These are phyloP conservation scores for Colletotrichum navitas DNA, from an alignment of 2,329 filamentous ascomycete species.

Conservation along the genomic window DNA sequence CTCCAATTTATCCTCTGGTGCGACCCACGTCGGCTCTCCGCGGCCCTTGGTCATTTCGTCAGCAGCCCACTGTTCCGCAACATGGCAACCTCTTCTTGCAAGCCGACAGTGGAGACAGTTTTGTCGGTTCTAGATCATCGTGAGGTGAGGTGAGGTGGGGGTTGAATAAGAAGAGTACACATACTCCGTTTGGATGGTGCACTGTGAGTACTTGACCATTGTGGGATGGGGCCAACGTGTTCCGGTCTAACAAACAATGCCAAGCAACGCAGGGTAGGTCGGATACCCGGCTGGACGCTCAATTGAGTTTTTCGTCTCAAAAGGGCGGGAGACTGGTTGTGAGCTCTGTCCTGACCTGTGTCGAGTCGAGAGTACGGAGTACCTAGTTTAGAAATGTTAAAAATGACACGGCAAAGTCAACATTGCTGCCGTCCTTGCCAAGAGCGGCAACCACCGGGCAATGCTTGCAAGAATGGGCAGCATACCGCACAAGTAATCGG, in stretches of 20 bases:
- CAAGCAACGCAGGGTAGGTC: constrained; percentile 30
- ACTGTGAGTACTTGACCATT: background rate
- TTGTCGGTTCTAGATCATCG: background rate
- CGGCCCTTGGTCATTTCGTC: constrained; percentile 26
- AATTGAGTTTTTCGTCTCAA: constrained; percentile 36
- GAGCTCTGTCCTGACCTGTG: constrained; percentile 24
- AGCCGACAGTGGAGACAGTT: background rate
- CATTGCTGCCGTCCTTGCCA: constrained; percentile 8
- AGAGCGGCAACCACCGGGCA: constrained; percentile 2
- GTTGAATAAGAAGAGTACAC: background rate
- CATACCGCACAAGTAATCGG: constrained; percentile 16
- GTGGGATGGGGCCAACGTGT: background rate
- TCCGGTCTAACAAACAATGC: constrained; percentile 11
- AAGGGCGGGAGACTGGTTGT: constrained; percentile 29
- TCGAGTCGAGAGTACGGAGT: background rate
- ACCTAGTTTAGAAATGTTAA: background rate
- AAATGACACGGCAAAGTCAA: constrained; percentile 27
- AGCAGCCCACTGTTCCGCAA: constrained; percentile 29
- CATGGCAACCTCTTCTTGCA: constrained; percentile 7
- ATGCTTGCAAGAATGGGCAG: constrained; percentile 28
- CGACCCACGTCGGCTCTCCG: constrained; percentile 14
- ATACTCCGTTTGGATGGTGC: background rate
- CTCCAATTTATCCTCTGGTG: background rate
- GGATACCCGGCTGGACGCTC: constrained; percentile 12
- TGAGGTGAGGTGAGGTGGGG: background rate